Evolutionary conservation across 1,284 basidiomycete genomes (phyloP).

Genomic region (Melampsora americana): DNA sequence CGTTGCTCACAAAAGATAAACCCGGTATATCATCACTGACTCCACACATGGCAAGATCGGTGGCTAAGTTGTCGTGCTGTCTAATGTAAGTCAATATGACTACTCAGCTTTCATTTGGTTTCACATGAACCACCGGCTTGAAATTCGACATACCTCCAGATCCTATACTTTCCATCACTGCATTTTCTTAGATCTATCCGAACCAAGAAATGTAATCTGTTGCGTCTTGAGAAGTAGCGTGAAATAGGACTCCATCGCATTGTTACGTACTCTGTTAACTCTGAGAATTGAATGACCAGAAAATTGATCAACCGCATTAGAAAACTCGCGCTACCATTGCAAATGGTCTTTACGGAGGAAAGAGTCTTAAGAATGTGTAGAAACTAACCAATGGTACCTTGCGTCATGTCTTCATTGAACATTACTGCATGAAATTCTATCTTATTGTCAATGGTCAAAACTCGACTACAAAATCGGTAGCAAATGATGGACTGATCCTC

Average conservation of each 20-base stretch:
- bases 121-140: background rate
- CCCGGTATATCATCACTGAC: too few relatives aligned
- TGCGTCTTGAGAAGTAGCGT: background rate
- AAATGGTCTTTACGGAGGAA: background rate
- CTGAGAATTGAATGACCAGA: too few relatives aligned
- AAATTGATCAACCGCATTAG: background rate
- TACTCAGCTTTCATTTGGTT: background rate
- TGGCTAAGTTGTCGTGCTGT: constrained; percentile 20
- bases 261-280: too few relatives aligned
- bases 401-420: constrained; percentile 31
- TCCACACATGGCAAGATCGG: constrained; percentile 2
- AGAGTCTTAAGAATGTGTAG: background rate
- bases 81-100: background rate
- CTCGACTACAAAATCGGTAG: constrained; percentile 6
- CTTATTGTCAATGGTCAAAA: constrained; percentile 30
- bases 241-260: too few relatives aligned
- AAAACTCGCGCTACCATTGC: background rate
- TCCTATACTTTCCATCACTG: constrained; percentile 22
- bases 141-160: constrained; percentile 25
- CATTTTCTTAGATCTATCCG: constrained; percentile 28
- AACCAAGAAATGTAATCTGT: constrained; percentile 6
- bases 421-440: constrained; percentile 39
- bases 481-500: background rate
- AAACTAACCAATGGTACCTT: constrained; percentile 15
- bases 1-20: too few relatives aligned